phyloP scores from a whole-genome alignment of 2,329 filamentous ascomycete species.

The Biscogniauxia marginata region DNA sequence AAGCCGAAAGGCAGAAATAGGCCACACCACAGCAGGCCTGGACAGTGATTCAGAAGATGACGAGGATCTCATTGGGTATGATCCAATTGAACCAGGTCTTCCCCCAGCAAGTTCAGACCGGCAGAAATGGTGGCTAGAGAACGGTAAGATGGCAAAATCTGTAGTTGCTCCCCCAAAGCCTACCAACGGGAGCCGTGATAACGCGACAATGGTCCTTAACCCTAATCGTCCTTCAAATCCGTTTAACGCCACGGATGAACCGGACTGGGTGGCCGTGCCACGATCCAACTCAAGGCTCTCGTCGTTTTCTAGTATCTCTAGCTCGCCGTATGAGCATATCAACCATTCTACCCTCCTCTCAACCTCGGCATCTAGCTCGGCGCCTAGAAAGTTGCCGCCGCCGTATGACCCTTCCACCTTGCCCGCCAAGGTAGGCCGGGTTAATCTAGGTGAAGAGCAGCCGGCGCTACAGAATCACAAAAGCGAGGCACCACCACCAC shows the following conservation, averaged over 20 bases:
- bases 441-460: slow-evolving; percentile 43
- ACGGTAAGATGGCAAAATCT: slow-evolving; percentile 73
- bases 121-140: slow-evolving; percentile 70
- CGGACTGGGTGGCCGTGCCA: slow-evolving; percentile 77
- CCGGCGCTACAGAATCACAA: slow-evolving; percentile 24
- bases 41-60: slow-evolving; percentile 65
- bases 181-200: slow-evolving; percentile 41
- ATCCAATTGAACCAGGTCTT: slow-evolving; percentile 76
- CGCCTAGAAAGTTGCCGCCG: slow-evolving; percentile 51
- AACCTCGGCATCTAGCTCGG: slow-evolving; percentile 44
- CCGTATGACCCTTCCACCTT: slow-evolving; percentile 47
- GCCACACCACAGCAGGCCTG: slow-evolving; percentile 58
- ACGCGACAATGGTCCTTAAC: slow-evolving; percentile 63
- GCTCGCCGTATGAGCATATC: slow-evolving; percentile 59
- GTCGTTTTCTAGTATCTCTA: slow-evolving; percentile 56
- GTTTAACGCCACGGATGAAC: slow-evolving; percentile 69
- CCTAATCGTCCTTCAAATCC: slow-evolving; percentile 76
- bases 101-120: slow-evolving; percentile 66
- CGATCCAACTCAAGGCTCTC: slow-evolving; percentile 53
- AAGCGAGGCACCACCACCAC: slow-evolving; percentile 43
- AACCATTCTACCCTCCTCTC: slow-evolving; percentile 48
- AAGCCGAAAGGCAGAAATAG: slow-evolving; percentile 65
- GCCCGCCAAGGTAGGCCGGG: slow-evolving; percentile 45
- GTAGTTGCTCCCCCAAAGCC: slow-evolving; percentile 62
- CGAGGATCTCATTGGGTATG: slow-evolving; percentile 78